Evolutionary conservation across 2,329 filamentous ascomycete species (phyloP).

Genomic region (Trichoderma sp.): DNA sequence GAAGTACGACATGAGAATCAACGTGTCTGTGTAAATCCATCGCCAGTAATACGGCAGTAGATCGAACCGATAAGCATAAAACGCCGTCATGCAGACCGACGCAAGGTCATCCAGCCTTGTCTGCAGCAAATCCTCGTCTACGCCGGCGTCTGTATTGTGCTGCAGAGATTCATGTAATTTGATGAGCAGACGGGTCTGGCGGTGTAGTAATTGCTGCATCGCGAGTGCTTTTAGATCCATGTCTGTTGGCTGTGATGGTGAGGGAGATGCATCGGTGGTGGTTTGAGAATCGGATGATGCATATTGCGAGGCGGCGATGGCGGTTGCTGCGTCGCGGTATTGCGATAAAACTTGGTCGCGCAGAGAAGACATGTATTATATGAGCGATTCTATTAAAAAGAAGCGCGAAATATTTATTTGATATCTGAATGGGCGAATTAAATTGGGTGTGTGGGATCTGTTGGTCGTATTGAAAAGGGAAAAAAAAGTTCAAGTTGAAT

Average conservation of each 20-base stretch:
- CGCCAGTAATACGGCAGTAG: constrained; percentile 67
- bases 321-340: constrained; percentile 26
- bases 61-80: constrained; percentile 67
- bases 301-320: constrained; percentile 18
- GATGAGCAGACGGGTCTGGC: constrained; percentile 30
- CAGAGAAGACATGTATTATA: constrained; percentile 23
- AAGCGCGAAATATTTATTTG: background rate
- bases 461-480: background rate
- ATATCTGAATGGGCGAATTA: background rate
- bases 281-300: background rate
- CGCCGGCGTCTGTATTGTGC: background rate
- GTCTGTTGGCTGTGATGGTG: background rate
- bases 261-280: background rate
- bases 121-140: constrained; percentile 30
- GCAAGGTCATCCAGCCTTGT: constrained; percentile 55
- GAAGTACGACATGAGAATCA: constrained; percentile 58
- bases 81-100: constrained; percentile 58
- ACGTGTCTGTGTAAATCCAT: constrained; percentile 67
- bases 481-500: background rate
- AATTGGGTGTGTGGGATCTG: too few species aligned
- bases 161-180: constrained; percentile 24
- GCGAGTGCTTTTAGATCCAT: constrained; percentile 22
- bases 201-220: constrained; percentile 28
- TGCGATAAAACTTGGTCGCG: constrained; percentile 25
- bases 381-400: background rate